Evolutionary conservation across 441 rosid genomes (phyloP).

Genomic region (Mallotus repandus): DNA sequence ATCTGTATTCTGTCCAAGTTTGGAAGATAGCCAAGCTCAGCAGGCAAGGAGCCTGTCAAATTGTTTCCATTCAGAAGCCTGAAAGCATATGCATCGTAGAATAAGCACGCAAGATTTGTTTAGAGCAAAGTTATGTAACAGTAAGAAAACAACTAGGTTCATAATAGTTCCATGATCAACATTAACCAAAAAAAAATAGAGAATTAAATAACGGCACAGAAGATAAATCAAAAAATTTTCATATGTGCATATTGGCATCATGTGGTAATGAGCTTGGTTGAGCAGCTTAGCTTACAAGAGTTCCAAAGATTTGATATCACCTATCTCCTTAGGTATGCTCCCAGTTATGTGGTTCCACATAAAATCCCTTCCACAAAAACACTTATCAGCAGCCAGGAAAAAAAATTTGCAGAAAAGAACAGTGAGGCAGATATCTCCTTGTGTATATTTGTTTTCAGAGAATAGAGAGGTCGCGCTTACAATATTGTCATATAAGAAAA

Average conservation of each 20-base stretch:
- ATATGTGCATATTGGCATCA: background rate
- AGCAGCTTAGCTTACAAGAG: conserved; percentile 68
- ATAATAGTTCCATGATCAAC: background rate
- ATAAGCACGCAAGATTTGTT: background rate
- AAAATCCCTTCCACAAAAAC: conserved; percentile 58
- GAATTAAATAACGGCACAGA: background rate
- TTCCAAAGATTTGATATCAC: conserved; percentile 60
- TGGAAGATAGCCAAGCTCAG: conserved; percentile 87
- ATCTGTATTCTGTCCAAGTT: conserved; percentile 89
- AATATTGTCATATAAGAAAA: conserved; percentile 60
- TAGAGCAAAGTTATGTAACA: no score
- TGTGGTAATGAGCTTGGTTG: background rate
- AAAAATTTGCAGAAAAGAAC: background rate
- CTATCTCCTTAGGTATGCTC: conserved; percentile 88
- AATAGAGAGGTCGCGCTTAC: conserved; percentile 39
- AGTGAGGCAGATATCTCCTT: conserved; percentile 1
- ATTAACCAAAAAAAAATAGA: conserved; percentile 5
- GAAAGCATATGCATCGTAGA: conserved; percentile 28
- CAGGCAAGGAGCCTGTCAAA: conserved; percentile 71
- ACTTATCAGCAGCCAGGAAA: conserved; percentile 21
- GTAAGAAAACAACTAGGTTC: no score
- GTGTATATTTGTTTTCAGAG: background rate
- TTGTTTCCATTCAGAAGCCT: conserved; percentile 93
- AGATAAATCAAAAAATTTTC: background rate
- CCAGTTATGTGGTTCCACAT: conserved; percentile 94